Percentiles rank a stretch among this genome's conserved stretches.
Conservation (phyloP, 129 eudicot species). For the Flaveria sonorensis region DNA sequence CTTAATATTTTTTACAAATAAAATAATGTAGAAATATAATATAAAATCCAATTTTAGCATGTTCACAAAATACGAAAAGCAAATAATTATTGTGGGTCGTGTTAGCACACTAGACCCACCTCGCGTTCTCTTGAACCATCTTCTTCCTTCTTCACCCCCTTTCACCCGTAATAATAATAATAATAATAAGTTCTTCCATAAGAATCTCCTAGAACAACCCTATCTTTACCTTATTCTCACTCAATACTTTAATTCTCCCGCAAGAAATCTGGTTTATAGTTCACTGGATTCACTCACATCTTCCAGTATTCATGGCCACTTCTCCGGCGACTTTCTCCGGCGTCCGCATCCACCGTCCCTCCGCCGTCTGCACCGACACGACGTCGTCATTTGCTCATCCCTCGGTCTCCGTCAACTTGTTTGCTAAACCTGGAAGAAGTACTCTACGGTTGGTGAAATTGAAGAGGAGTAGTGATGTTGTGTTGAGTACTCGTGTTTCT, state of each 20-base stretch:
- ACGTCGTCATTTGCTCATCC: slow-evolving; percentile 44
- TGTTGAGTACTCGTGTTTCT: slow-evolving; percentile 20
- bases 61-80: too few relatives aligned
- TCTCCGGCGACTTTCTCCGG: slow-evolving; percentile 48
- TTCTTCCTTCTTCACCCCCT: background rate
- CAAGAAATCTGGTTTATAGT: background rate
- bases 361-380: slow-evolving; percentile 32
- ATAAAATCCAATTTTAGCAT: background rate
- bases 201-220: background rate
- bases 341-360: slow-evolving; percentile 34
- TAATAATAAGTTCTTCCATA: background rate
- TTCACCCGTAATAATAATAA: slow-evolving; percentile 7
- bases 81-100: slow-evolving; percentile 2
- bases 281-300: background rate
- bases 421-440: slow-evolving; percentile 28
- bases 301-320: slow-evolving; percentile 35
- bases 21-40: background rate
- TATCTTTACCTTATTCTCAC: slow-evolving; percentile 7
- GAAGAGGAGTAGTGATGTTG: slow-evolving; percentile 33
- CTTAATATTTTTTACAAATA: too few relatives aligned
- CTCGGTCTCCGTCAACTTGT: slow-evolving; percentile 38
- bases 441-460: slow-evolving; percentile 37
- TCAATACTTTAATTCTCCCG: background rate
- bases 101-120: background rate
- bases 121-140: slow-evolving; percentile 6